These are phyloP conservation scores for Aciculoconidium aculeatum DNA, from an alignment of 805 yeast genomes.

Conservation along the genomic window DNA sequence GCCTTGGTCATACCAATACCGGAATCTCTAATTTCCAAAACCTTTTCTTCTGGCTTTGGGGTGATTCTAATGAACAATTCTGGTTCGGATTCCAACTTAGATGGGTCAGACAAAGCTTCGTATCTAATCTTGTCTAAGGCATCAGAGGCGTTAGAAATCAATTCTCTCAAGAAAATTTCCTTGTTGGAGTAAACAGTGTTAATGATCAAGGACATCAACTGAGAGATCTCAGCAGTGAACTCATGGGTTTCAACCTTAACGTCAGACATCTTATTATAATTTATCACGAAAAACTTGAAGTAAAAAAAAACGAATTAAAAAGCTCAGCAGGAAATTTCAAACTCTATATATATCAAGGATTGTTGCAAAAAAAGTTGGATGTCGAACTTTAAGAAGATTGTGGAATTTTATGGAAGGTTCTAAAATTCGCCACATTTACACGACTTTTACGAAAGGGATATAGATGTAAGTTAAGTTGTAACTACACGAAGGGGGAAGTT, in stretches of 20 bases:
- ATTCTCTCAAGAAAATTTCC: conserved; percentile 98
- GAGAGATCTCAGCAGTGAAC: conserved; percentile 99
- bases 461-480: no score
- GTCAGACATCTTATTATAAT: conserved; percentile 40
- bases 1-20: conserved; percentile 99
- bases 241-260: conserved; percentile 73
- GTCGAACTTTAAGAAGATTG: conserved; percentile 6
- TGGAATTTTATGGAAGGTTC: conserved; percentile 7
- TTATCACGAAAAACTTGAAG: conserved; percentile 5
- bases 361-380: conserved; percentile 5
- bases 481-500: no score
- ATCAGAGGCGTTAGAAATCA: conserved; percentile 98
- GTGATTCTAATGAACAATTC: conserved; percentile 96
- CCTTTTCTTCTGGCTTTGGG: conserved; percentile 91
- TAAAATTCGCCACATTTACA: conserved; percentile 2
- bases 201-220: conserved; percentile 99
- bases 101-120: conserved; percentile 89
- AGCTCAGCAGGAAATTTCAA: conserved; percentile 4
- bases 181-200: conserved; percentile 99
- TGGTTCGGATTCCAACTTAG: conserved; percentile 89
- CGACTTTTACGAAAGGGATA: no score
- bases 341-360: conserved; percentile 5
- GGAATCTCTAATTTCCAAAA: conserved; percentile 95
- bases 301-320: conserved; percentile 8
- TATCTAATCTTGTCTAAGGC: conserved; percentile 98